Evolutionary conservation across 768 basidiomycete genomes (phyloP), one percentile per base, ranked within the genome.

Genomic region (Leccinum imitatum): DNA sequence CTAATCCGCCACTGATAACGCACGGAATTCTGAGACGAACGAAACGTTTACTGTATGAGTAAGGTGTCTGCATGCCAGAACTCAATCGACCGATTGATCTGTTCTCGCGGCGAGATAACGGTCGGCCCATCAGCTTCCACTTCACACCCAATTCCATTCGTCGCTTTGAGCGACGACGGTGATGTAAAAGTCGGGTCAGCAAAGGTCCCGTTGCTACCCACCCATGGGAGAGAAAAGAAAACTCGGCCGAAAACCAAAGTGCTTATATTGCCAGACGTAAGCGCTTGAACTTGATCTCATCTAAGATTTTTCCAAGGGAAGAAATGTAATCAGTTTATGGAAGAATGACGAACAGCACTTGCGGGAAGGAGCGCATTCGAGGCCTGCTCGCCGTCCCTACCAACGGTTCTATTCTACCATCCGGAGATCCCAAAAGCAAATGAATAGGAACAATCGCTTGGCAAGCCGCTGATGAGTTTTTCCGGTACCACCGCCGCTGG

Each of bases 191-290:
- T 56, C n/a, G 53, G 48, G 63, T 60, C 30, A 60, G 33, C 53
- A 27, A 25, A 30, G 44, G 44, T 46, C 44, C 44, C 19, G 44
- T 58, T 25, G 57, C 54, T 56, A 62, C 17, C 30, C 50, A 51
- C 27, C 51, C 44, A 56, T 39, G 37, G 14, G 53, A 44, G 48
- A 35, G 37, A 19, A 23, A 50, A 33, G 19, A 19, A 46, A 46
- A n/a, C 21, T 39, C 35, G 25, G 31, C 46, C 46, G 37, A 54
- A 51, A 63, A 56, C 58, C 44, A 57, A 68, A 57, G 61, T 35
- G 58, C 46, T 17, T 27, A 67, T 65, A 70, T 65, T 63, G 15
- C 50, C 46, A 11, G 64, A 66, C 69, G 69, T 71, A 68, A 69
- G 50, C 17, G n/a, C 46, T 13, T 48, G 6, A 9, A 23, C 27